Evolutionary conservation across 2,329 filamentous ascomycete genomes (phyloP).

Genomic region (Colletotrichum sp.): DNA sequence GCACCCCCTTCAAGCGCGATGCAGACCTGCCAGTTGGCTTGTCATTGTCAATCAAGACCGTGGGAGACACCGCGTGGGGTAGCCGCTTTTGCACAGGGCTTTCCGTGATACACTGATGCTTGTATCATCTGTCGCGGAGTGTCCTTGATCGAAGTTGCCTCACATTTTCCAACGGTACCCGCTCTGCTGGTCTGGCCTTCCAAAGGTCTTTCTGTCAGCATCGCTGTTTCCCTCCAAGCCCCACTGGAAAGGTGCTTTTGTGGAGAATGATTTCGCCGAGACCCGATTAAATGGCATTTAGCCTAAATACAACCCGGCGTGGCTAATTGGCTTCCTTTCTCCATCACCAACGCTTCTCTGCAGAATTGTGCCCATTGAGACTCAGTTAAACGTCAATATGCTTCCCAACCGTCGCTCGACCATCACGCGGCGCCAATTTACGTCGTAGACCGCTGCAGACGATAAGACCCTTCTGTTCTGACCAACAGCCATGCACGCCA

Average conservation of each 20-base stretch:
- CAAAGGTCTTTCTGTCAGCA: neutral
- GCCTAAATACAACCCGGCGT: conserved; percentile 14
- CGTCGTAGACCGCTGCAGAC: neutral
- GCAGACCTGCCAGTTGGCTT: neutral
- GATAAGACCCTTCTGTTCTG: neutral
- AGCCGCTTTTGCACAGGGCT: neutral
- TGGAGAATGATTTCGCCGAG: conserved; percentile 6
- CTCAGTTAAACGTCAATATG: neutral
- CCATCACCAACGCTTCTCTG: neutral
- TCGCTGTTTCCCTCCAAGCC: neutral
- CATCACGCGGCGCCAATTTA: neutral
- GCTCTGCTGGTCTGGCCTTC: neutral
- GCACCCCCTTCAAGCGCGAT: neutral
- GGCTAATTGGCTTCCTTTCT: conserved; percentile 19
- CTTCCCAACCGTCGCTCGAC: neutral
- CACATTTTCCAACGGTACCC: neutral
- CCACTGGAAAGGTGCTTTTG: neutral
- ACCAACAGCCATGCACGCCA: neutral
- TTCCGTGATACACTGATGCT: neutral
- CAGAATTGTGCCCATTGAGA: neutral
- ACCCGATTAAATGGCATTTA: conserved; percentile 17
- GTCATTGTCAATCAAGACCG: neutral
- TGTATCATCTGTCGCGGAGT: neutral
- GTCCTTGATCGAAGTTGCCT: neutral
- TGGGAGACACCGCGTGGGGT: neutral